Evolutionary conservation across 768 basidiomycete genomes (phyloP).

Genomic region (Boletus patriciae): DNA sequence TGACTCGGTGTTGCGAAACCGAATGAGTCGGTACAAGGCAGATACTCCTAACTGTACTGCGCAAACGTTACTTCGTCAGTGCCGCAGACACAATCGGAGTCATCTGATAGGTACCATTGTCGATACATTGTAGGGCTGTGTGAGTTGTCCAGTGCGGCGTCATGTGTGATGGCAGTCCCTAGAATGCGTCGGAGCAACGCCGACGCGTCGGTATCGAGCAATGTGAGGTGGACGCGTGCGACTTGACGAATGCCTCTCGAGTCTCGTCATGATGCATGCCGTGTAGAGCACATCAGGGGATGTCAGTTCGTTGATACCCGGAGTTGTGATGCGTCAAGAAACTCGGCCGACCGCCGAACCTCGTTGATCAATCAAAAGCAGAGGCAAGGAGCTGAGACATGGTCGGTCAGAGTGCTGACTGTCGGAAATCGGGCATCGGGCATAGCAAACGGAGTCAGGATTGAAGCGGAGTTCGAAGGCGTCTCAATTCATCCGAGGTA

Average conservation of each 20-base stretch:
- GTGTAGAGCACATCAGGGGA: not conserved
- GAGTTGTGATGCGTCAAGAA: not conserved
- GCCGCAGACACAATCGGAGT: constrained; percentile 3
- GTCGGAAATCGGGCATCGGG: not conserved
- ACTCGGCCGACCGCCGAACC: not conserved
- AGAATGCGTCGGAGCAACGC: not conserved
- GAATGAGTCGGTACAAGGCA: not conserved
- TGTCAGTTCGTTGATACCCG: not conserved
- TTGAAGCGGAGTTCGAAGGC: constrained; percentile 1
- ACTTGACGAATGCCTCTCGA: no score
- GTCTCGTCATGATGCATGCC: not conserved
- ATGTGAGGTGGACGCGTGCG: not conserved
- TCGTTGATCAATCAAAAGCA: not conserved
- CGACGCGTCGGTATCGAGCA: not conserved
- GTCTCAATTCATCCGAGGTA: constrained; percentile 1
- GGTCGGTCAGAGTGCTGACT: no score
- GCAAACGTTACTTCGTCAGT: not conserved
- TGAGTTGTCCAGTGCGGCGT: not conserved
- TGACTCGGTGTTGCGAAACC: not conserved
- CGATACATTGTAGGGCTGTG: not conserved
- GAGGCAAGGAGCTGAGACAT: no score
- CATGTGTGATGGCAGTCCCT: not conserved
- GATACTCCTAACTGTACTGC: no score
- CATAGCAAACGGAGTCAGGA: not conserved
- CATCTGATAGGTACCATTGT: not conserved